Evolutionary conservation across 371 early-diverging fungal genomes (phyloP), one percentile per base, ranked within the genome.

Genomic region (Mortierella sp.): DNA sequence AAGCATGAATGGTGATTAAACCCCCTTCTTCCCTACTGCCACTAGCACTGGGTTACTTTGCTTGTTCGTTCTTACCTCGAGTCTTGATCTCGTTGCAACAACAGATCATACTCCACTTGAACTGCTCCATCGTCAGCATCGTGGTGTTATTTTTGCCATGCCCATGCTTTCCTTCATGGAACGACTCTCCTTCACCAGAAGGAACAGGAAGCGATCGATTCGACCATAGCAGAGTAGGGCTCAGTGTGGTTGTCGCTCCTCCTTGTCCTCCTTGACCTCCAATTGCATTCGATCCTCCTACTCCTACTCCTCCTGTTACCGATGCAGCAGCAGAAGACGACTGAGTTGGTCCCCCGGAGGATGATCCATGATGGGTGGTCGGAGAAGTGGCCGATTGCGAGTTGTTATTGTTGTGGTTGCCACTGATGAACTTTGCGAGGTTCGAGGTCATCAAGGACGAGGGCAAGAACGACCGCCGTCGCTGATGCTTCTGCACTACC

Each of bases 51-150:
- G 10, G 37, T 55, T 34, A 29, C n/a, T n/a, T 61, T 61, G 31
- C 37, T 22, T n/a, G 61, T 2, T 34, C 5, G 19, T 2, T 55
- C 63, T 72, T 75, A 80, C 80, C 80, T 80, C 76, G 76, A 48
- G 58, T 48, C 41, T 73, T 80, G 69, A 80, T 69, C 61, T 75
- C 80, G 64, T 76, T 68, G n/a, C 76, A 76, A 43, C 80, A 80
- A 26, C 63, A 72, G 26, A 75, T 40, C 43, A 71, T 72, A 2
- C 26, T 29, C 80, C 80, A 80, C 39, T 80, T 80, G 76, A 80
- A 80, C 45, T 80, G 80, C 37, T 80, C 80, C 10, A 72, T 73
- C 48, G 76, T 73, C 50, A 80, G 37, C 10, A 58, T 16, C 11
- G 34, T 29, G 31, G 16, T 61, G 37, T 37, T 37, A 19, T 34